Conservation (phyloP, 2,329 filamentous ascomycete species). For the Albifimbria verrucaria region DNA sequence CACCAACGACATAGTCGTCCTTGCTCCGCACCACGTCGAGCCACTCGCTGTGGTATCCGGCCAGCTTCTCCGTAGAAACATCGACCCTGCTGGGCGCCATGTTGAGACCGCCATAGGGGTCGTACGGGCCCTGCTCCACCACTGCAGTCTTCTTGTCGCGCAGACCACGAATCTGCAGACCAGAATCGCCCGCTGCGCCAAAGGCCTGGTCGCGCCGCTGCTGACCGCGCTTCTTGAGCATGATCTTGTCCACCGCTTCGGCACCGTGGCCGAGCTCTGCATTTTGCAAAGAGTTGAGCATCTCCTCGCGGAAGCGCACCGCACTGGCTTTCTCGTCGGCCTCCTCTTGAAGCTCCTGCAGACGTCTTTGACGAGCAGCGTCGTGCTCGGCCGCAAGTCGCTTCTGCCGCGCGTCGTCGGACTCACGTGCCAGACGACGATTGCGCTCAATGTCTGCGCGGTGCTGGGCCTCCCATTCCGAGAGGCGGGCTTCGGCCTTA, state of each 20-base stretch:
- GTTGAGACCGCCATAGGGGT: constrained; percentile 77
- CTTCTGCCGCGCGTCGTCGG: constrained; percentile 49
- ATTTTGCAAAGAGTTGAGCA: constrained; percentile 66
- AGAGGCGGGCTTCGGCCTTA: constrained; percentile 41
- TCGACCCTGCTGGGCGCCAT: constrained; percentile 68
- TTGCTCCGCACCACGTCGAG: constrained; percentile 66
- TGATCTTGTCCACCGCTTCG: constrained; percentile 55
- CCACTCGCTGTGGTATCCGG: constrained; percentile 72
- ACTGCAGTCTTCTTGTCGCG: constrained; percentile 54
- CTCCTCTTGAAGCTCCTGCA: constrained; percentile 64
- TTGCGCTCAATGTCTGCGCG: constrained; percentile 64
- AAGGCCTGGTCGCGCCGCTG: constrained; percentile 29
- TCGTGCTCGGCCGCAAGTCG: constrained; percentile 65
- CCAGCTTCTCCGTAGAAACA: constrained; percentile 45
- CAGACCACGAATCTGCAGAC: constrained; percentile 74
- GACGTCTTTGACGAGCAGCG: constrained; percentile 54
- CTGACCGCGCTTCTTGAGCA: constrained; percentile 72
- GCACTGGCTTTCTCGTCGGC: constrained; percentile 65
- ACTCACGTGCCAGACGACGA: constrained; percentile 49
- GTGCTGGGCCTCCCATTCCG: constrained; percentile 71
- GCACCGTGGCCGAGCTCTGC: constrained; percentile 59
- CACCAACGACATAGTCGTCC: constrained; percentile 67
- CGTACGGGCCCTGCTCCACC: constrained; percentile 69
- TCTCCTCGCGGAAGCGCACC: constrained; percentile 61
- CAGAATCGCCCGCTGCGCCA: constrained; percentile 25